Conservation (phyloP, 106 monocot genomes). For the Dioscorea alata region DNA sequence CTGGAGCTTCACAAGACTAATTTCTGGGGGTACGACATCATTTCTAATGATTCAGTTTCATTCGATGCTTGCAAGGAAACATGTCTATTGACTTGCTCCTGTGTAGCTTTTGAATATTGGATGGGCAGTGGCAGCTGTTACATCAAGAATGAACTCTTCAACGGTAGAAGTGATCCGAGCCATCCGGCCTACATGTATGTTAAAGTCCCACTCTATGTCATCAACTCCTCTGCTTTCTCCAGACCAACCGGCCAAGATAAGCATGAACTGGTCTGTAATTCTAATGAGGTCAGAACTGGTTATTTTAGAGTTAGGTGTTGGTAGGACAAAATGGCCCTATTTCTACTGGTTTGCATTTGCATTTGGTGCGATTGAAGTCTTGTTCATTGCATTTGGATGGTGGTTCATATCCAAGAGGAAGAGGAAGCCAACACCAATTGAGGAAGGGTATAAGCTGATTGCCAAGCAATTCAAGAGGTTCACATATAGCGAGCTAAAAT, state of each 20-base stretch:
- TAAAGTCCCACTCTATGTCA: background rate
- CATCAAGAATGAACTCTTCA: constrained; percentile 32
- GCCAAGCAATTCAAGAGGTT: constrained; percentile 47
- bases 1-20: constrained; percentile 17
- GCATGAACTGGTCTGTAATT: too few species aligned
- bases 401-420: constrained; percentile 36
- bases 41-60: background rate
- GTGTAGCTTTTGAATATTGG: constrained; percentile 41
- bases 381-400: constrained; percentile 43
- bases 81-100: constrained; percentile 31
- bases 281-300: too few species aligned
- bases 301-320: too few species aligned
- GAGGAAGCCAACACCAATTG: constrained; percentile 3
- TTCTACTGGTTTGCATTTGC: constrained; percentile 31
- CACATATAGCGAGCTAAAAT: constrained; percentile 40
- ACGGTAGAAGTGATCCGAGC: constrained; percentile 22
- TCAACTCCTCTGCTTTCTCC: too few species aligned
- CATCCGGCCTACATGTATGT: background rate
- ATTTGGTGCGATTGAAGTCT: constrained; percentile 30
- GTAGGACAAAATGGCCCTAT: constrained; percentile 17
- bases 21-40: constrained; percentile 56
- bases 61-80: constrained; percentile 26
- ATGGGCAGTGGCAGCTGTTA: constrained; percentile 31
- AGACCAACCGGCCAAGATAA: too few species aligned
- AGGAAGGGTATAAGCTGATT: constrained; percentile 49